phyloP scores from a whole-genome alignment of 371 early-diverging fungal genomes.

The Mucor plumbeus region DNA sequence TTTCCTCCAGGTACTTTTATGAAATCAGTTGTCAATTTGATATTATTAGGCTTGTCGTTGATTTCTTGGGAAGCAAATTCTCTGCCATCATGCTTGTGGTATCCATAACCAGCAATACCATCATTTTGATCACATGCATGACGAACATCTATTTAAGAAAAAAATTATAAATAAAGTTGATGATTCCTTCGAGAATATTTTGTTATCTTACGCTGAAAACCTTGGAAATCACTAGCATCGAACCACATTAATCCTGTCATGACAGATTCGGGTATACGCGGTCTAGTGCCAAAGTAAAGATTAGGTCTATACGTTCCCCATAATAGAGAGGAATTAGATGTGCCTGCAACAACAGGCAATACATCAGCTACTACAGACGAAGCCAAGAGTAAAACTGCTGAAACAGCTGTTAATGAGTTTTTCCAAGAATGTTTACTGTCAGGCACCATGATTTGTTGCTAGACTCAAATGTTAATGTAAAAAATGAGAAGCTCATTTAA shows the following conservation, averaged over 20 bases:
- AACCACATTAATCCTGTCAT: constrained; percentile 95
- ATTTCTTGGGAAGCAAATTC: constrained; percentile 80
- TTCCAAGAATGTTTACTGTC: constrained; percentile 6
- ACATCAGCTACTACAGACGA: constrained; percentile 9
- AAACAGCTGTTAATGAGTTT: not conserved
- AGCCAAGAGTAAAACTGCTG: constrained; percentile 3
- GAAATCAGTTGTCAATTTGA: constrained; percentile 81
- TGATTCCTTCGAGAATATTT: not conserved
- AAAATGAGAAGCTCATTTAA: not conserved
- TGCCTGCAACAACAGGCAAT: not conserved
- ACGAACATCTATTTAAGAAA: constrained; percentile 61
- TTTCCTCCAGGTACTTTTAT: constrained; percentile 72
- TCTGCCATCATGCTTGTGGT: constrained; percentile 87
- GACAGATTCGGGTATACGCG: constrained; percentile 77
- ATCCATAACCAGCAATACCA: constrained; percentile 82
- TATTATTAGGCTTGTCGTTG: constrained; percentile 71
- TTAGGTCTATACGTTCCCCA: constrained; percentile 97
- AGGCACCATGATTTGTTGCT: not conserved
- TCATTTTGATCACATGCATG: constrained; percentile 91
- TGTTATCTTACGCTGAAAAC: constrained; percentile 53
- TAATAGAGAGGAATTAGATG: constrained; percentile 46
- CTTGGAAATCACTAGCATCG: constrained; percentile 64
- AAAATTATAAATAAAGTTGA: not conserved
- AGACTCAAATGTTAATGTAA: not conserved
- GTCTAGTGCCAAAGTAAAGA: constrained; percentile 93